Evolutionary conservation across 306 rosid species (phyloP), one percentile per base, ranked within the genome.

Genomic region (Rosa persica): DNA sequence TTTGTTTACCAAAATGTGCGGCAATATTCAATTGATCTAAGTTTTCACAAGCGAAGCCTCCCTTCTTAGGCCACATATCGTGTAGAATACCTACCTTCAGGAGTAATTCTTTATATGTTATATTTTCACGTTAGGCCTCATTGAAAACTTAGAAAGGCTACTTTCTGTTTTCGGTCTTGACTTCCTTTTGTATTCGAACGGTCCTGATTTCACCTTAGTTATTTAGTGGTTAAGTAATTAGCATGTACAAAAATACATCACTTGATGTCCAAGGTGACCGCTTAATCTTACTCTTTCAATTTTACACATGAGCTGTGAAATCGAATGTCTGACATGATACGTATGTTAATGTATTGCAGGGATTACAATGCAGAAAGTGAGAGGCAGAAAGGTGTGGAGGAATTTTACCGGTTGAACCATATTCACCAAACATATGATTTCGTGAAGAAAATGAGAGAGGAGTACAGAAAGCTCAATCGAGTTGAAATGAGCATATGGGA

Each of bases 401-500:
- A 65, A 65, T 36, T 65, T 6, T 65, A 65, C 46, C 12, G 70
- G 4, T 8, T 36, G 46, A 65, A 16, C 23, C 70, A 36, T 5
- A 19, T 19, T 16, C 44, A 65, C 13, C 70, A 65, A 36, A 36
- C 46, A 2, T 36, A 36, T 16, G 70, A 65, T 16, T 65, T 36
- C 5, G 70, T 65, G 2, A 65, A 65, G 70, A 65, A 65, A 17
- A 65, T 65, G 46, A 65, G 46, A 17, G 46, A 36, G 44, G 46
- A 65, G 46, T 65, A 65, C 70, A 65, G 43, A 6, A 36, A 65
- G 46, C 4, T 66, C 44, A 38, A 66, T 3, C 38, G 70, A 66
- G 70, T 66, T 16, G 70, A 66, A 19, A 66, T 66, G 70, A 66
- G 47, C 47, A 66, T 66, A 17, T 36, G 70, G 70, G 70, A 66